phyloP scores from a whole-genome alignment of 2,329 filamentous ascomycete genomes.

The Chaetomiaceae sp. region DNA sequence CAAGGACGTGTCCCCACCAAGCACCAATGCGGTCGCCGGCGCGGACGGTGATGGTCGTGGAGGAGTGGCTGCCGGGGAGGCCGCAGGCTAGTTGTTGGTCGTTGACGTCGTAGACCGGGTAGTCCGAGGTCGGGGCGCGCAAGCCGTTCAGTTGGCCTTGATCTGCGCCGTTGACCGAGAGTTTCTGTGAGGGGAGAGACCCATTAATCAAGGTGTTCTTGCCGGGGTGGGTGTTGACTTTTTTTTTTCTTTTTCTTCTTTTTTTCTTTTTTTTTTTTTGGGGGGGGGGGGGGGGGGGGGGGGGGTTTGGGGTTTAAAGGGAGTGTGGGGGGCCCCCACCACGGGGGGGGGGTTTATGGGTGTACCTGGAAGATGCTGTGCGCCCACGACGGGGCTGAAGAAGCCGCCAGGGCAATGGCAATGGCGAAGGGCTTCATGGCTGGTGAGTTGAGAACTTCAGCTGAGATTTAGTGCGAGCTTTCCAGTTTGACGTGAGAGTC shows the following conservation, averaged over 20 bases:
- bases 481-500: no score
- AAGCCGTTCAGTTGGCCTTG: constrained; percentile 1
- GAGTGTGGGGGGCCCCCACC: no score
- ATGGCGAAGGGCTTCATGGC: no score
- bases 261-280: not conserved
- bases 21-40: constrained; percentile 1
- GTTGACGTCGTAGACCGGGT: not conserved
- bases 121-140: not conserved
- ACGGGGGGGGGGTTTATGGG: no score
- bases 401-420: no score
- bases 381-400: no score
- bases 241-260: not conserved
- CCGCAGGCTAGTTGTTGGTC: not conserved
- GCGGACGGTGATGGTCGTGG: not conserved
- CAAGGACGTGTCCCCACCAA: not conserved
- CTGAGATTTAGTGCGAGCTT: no score
- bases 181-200: not conserved
- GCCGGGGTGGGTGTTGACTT: not conserved
- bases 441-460: not conserved
- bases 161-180: not conserved
- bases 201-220: no score
- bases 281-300: not conserved
- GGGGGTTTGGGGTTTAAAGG: not conserved
- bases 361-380: no score
- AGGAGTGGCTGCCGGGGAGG: not conserved